phyloP scores from a whole-genome alignment of 345 rosid species.

The Arabis alpina region DNA sequence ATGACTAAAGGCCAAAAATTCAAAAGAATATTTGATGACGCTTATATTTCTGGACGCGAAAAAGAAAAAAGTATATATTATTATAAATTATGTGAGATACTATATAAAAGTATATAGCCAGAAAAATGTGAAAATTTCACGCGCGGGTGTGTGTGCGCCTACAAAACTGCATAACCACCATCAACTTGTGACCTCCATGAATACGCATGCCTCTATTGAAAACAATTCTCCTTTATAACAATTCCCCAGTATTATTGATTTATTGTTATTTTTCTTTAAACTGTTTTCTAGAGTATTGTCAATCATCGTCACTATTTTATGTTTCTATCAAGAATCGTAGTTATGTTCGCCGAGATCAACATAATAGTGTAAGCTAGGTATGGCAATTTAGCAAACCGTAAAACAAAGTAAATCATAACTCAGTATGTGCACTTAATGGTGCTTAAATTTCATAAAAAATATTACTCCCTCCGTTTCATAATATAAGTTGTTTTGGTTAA shows the following conservation, averaged over 20 bases:
- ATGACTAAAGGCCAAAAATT: conserved; percentile 20
- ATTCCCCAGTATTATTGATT: not conserved
- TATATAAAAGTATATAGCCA: not conserved
- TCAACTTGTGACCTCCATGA: conserved; percentile 32
- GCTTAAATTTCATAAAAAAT: too few species aligned
- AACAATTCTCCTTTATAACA: not conserved
- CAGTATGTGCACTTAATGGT: too few species aligned
- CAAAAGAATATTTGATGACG: conserved; percentile 38
- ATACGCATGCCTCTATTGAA: conserved; percentile 38
- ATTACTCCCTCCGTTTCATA: too few species aligned
- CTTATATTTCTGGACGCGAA: conserved; percentile 20
- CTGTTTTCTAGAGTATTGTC: too few species aligned
- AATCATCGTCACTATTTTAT: too few species aligned
- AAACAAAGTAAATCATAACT: too few species aligned
- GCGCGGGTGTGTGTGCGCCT: conserved; percentile 3
- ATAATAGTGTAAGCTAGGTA: too few species aligned
- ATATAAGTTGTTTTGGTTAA: too few species aligned
- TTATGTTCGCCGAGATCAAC: too few species aligned
- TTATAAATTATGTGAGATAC: not conserved
- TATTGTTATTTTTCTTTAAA: not conserved
- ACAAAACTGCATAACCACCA: conserved; percentile 13
- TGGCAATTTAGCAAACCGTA: too few species aligned
- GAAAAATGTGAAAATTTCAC: not conserved
- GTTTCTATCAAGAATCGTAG: too few species aligned
- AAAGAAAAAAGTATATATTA: not conserved